Base-by-base conservation (phyloP, 352 stramenopile genomes). In the Paralagenidium karlingii region DNA sequence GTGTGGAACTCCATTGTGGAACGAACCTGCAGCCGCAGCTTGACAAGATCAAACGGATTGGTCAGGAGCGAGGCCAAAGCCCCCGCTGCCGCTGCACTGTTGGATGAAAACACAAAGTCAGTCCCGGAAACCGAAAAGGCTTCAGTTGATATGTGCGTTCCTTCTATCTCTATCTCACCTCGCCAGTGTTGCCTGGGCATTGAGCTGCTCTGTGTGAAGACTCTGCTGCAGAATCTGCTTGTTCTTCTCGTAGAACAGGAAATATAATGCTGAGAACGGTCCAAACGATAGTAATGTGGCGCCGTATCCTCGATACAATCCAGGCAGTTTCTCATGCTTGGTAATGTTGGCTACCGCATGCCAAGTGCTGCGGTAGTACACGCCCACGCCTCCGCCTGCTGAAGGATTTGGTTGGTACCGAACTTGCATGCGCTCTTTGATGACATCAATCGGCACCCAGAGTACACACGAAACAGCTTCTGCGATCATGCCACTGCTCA, bases 361-460 rank as follows among this genome's bases (percentile, higher is more conserved):
- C 27, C 68, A 55, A 28, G 79, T 96, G 26, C 84, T 89, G 45
- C 76, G 82, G 49, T 99, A 99, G 45, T 94, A 90, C 24, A 74
- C 39, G 34, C 60, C 58, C 20, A 31, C 29, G 1, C 9, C 0
- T 25, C 16, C 6, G 16, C 8, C 32, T 0, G 43, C 44, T 8
- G n/a, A n/a, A 2, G 22, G 30, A 5, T 33, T 25, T 3, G 45
- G 18, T n/a, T 58, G 45, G 11, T 43, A 46, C 52, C 98, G 92
- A 20, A 99, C 86, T 76, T 99, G 95, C 68, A 98, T 83, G 43
- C 95, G 78, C 62, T 98, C 95, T 53, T 99, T 99, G 24, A 98
- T 80, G 25, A 99, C 94, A 53, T 99, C 95, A 22, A 99, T 94
- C n/a, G 95, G 95, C n/a, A 99, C 94, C 68, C 94, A 99, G 15